Evolutionary conservation across 2,329 filamentous ascomycete species (phyloP), one percentile per base, ranked within the genome.

Genomic region (Aspergillus sojae): DNA sequence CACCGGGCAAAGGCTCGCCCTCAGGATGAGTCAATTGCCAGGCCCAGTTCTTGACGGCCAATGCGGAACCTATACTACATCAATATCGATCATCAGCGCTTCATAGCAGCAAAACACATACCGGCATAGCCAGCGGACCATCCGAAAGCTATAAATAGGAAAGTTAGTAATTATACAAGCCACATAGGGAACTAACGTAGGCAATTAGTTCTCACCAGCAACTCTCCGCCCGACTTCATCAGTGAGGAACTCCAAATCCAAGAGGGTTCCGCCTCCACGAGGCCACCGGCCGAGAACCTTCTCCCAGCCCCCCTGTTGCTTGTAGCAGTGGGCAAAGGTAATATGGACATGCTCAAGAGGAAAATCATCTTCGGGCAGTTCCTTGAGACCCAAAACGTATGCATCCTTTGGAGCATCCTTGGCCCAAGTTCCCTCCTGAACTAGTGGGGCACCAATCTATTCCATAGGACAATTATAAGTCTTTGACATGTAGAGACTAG

Each of bases 241-340:
- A 45, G 87, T 86, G 43, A 97, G 83, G 77, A 97, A 97, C 76
- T 97, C 94, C 43, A 97, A 85, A 73, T 97, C 94, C 63, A 93
- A 87, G 16, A 97, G 86, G 0, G 87, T 89, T 69, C 92, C 92
- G 60, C 88, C 88, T 62, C 92, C 93, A 28, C 88, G 85, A 32
- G 91, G 86, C 78, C 93, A 97, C 61, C 94, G 86, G 62, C 88
- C 84, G n/a, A 97, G 87, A 6, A 93, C 91, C 48, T 86, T 85
- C 62, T 92, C 87, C 92, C 92, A 97, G 32, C 90, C 90, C 32
- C 81, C 87, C 80, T 95, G 92, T 69, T 86, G 80, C 84, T 93
- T 93, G 82, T 89, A 92, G 79, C 88, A 90, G 76, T 93, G 89
- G 43, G 86, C 86, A 73, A 93, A 93, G 71, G 89, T 86, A 68